Percentiles rank a stretch among this genome's conserved stretches.
These are phyloP conservation scores for Fomes fomentarius DNA, from an alignment of 1,284 basidiomycete species.

Conservation along the genomic window DNA sequence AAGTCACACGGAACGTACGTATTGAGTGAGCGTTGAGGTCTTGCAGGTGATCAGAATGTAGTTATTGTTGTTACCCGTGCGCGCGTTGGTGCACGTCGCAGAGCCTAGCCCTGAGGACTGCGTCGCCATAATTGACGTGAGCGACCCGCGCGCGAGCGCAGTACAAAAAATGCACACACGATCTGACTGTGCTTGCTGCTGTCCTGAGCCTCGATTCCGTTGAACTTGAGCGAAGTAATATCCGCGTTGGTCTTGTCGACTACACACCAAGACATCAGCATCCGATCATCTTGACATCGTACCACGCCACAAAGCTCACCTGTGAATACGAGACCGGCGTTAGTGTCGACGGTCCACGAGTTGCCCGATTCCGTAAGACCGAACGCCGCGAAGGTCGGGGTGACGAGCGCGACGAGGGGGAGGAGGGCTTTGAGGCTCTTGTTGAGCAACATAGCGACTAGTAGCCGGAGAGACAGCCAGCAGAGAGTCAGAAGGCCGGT, in stretches of 20 bases:
- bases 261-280: slow-evolving; percentile 11
- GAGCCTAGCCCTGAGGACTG: slow-evolving; percentile 47
- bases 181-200: slow-evolving; percentile 48
- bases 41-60: slow-evolving; percentile 4
- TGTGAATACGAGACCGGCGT: slow-evolving; percentile 48
- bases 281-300: not conserved
- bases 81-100: slow-evolving; percentile 42
- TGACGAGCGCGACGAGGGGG: not conserved
- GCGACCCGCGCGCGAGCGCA: not conserved
- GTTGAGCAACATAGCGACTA: not conserved
- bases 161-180: slow-evolving; percentile 10
- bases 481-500: not conserved
- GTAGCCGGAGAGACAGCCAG: not conserved
- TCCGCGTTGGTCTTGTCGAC: slow-evolving; percentile 48
- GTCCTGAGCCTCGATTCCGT: slow-evolving; percentile 49
- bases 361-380: slow-evolving; percentile 46
- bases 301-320: slow-evolving; percentile 37
- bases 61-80: slow-evolving; percentile 42
- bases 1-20: slow-evolving; percentile 14
- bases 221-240: slow-evolving; percentile 48
- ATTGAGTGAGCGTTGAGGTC: slow-evolving; percentile 32
- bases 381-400: slow-evolving; percentile 42
- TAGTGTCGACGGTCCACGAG: slow-evolving; percentile 47
- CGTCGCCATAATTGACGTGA: not conserved
- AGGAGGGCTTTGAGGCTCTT: not conserved